Evolutionary conservation across 805 yeast species (phyloP), one percentile per base, ranked within the genome.

Genomic region (Pichia cephalocereana): DNA sequence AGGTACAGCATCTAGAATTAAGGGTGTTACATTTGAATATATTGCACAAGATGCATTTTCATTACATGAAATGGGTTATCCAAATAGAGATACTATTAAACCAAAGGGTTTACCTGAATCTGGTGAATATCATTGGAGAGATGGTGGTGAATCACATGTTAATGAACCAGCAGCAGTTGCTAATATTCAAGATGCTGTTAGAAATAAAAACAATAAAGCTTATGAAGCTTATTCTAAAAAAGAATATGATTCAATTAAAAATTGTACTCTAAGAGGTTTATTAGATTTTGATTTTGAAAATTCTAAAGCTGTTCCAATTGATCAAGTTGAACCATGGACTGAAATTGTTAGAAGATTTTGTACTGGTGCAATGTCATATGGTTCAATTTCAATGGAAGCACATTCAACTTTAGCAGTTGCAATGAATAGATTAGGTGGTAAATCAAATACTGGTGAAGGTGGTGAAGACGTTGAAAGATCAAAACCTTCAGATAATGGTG

Each of bases 311-410:
- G 93, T 91, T 46, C 97, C 99, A 49, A 71, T 91, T 53, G 99
- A 91, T 62, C 98, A 93, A 70, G 99, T 91, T 57, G 99, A 91
- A 72, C 99, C 99, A 41, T 91, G 99, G 99, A 93, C 98, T 37
- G 99, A 91, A 67, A 91, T 91, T 66, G 99, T 90, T 34, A 82
- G 96, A 60, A 79, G 99, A 60, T 93, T 93, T 65, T 90, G 90
- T 54, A 90, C 99, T n/a, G 99, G 99, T 71, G 99, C 99, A 46
- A 91, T 91, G 99, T 90, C 97, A 2, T 91, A 93, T 63, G 99
- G 99, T 63, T 91, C 98, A 44, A 91, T 91, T 63, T 91, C 98
- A 6, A 86, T 90, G 96, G 99, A 91, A 69, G 90, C 97, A 2
- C 99, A 91, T 69, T 88, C 97, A 5, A 91, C 99, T 11, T 72